These are phyloP conservation scores for Blastobotrys arbuscula DNA, from an alignment of 1,139 yeast genomes.

Conservation along the genomic window DNA sequence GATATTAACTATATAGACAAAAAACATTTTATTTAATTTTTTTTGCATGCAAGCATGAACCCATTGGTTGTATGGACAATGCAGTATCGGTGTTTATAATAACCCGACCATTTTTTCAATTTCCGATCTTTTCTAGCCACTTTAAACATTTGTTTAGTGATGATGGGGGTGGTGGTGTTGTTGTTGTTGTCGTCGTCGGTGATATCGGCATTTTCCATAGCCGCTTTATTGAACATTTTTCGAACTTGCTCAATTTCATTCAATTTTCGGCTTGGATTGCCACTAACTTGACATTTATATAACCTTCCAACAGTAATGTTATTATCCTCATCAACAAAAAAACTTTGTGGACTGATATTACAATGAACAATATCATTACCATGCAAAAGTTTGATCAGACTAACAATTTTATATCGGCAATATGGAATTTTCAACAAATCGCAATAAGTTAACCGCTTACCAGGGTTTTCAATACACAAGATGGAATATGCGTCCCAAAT, in stretches of 20 bases:
- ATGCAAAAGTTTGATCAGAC: constrained; percentile 9
- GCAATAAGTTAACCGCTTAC: constrained; percentile 4
- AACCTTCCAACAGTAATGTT: constrained; percentile 3
- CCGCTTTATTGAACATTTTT: neutral
- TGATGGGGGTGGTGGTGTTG: neutral
- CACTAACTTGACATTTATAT: constrained; percentile 10
- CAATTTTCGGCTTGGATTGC: constrained; percentile 8
- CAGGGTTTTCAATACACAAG: constrained; percentile 7
- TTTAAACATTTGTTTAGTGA: neutral
- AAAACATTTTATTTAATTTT: too few relatives aligned
- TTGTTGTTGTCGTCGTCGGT: neutral
- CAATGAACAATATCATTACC: constrained; percentile 6
- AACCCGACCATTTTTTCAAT: neutral
- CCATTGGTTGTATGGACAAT: neutral
- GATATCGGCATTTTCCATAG: neutral
- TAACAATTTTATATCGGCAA: constrained; percentile 8
- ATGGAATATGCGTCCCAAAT: constrained; percentile 13
- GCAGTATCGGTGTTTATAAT: neutral
- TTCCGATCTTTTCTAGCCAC: neutral
- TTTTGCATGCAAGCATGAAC: neutral
- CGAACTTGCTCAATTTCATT: constrained; percentile 12
- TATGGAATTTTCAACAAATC: constrained; percentile 8
- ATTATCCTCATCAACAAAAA: constrained; percentile 5
- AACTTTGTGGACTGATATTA: constrained; percentile 9
- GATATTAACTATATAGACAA: too few relatives aligned